Conservation (phyloP, 352 stramenopile genomes). For the Phytopythium cucurbitacearum region DNA sequence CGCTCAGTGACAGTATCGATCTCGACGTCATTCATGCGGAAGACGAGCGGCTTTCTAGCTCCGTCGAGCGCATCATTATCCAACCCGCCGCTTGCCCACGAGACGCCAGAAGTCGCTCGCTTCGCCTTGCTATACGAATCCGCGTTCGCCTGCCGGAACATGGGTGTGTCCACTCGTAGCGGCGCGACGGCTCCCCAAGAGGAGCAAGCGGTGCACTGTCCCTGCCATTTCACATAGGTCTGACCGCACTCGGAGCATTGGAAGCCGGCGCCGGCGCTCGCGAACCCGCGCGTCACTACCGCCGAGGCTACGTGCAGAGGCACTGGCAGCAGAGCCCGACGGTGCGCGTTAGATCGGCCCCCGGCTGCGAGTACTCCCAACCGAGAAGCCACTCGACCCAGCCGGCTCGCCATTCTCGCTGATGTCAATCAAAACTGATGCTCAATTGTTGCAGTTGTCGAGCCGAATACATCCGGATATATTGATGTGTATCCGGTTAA, state of each 20-base stretch:
- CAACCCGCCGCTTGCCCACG: constrained; percentile 17
- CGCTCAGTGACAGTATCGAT: constrained; percentile 46
- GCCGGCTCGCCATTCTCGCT: too few relatives aligned
- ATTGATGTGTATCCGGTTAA: too few relatives aligned
- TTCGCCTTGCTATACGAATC: constrained; percentile 37
- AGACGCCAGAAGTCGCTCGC: constrained; percentile 22
- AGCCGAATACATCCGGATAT: too few relatives aligned
- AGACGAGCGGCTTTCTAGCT: constrained; percentile 16
- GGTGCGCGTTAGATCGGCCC: too few relatives aligned
- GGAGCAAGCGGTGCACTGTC: constrained; percentile 82
- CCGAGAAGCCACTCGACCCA: too few relatives aligned
- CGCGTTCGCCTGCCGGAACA: constrained; percentile 62
- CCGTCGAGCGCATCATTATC: constrained; percentile 11
- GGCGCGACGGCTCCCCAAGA: constrained; percentile 89
- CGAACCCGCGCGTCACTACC: too few relatives aligned
- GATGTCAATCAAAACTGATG: too few relatives aligned
- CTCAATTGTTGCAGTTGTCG: too few relatives aligned
- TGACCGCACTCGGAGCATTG: constrained; percentile 57
- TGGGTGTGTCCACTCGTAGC: constrained; percentile 23
- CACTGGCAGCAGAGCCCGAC: too few relatives aligned
- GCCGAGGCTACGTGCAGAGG: too few relatives aligned
- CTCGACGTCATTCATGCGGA: constrained; percentile 75
- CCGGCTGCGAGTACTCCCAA: too few relatives aligned
- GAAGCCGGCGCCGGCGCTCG: constrained; percentile 19
- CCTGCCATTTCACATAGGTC: constrained; percentile 78